A percentile compares a stretch with the other conserved stretches of the same genome.
Evolutionary conservation across 2,329 filamentous ascomycete species (phyloP).

Genomic region (Fusarium beomiforme): DNA sequence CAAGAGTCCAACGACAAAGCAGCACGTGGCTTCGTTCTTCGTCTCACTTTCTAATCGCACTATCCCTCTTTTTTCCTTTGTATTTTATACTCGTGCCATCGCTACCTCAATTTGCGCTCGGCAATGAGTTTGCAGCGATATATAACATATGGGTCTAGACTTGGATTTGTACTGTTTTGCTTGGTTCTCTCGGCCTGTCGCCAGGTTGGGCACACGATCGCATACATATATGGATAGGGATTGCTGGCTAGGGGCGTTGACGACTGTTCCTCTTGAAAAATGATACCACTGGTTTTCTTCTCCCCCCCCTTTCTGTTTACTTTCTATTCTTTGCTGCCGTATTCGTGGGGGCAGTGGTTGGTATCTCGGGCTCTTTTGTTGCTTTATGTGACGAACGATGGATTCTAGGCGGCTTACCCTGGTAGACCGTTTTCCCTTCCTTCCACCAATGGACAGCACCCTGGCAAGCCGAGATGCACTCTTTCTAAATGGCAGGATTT

Average conservation of each 20-base stretch:
- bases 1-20: conserved; percentile 27
- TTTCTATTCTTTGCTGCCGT: conserved; percentile 13
- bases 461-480: neutral
- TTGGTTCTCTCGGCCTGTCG: conserved; percentile 36
- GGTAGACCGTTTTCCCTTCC: neutral
- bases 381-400: conserved; percentile 14
- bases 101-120: neutral
- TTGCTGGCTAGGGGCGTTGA: conserved; percentile 40
- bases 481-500: neutral
- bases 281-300: conserved; percentile 42
- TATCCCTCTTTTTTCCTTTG: neutral
- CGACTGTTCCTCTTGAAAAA: conserved; percentile 38
- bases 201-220: conserved; percentile 40
- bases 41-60: conserved; percentile 56
- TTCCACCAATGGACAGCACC: neutral
- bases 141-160: conserved; percentile 37
- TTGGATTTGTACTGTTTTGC: conserved; percentile 37
- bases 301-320: conserved; percentile 1
- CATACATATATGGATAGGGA: conserved; percentile 37
- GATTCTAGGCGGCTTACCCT: neutral
- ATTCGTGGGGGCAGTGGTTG: conserved; percentile 5
- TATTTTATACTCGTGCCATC: neutral
- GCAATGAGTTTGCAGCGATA: conserved; percentile 23
- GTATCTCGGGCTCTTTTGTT: neutral
- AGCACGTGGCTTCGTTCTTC: conserved; percentile 54